Base-by-base conservation (phyloP, 768 basidiomycete genomes). In the Auricularia auricula-judae region DNA sequence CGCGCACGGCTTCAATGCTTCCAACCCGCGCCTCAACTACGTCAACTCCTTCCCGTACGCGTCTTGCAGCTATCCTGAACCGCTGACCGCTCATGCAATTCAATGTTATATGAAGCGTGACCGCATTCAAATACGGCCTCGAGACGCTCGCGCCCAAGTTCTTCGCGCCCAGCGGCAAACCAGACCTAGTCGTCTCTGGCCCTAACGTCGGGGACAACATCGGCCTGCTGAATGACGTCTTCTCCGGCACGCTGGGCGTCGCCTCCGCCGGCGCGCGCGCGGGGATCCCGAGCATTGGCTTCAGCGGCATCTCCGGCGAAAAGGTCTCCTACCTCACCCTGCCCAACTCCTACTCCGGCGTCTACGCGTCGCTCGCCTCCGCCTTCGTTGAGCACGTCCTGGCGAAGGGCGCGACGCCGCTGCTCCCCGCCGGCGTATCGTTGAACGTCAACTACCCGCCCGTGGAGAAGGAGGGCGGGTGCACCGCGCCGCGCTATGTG, bases 401-500 rank as follows among this genome's bases (percentile, higher is more conserved):
- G 60, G 65, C 67, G 10, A 72, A 70, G 21, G 42, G 71, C 16
- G 47, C 47, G 5, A 70, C 68, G 1, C 76, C 78, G 0, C 70
- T 80, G 63, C 75, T 82, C 18, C 82, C 82, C 1, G 29, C 71
- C 0, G 76, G 76, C 23, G 72, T 77, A 63, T 74, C 73, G 53
- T 64, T 84, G 65, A 83, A 82, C 70, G 81, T 84, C 68, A 84
- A 84, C 73, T 82, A 77, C 68, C 77, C 80, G 0, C 66, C 78
- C 11, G 70, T 70, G 59, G 74, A 68, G 63, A 67, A 67, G 59
- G 18, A 18, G 14, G 47, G 47, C 14, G 64, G 60, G 60, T 83
- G 82, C 67, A 63, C 75, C n/a, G 74, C 72, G 56, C 82, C 74
- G 73, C 74, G 73, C 62, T 83, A 77, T 66, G 74, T 83, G 1